Evolutionary conservation across 2,329 filamentous ascomycete genomes (phyloP).

Genomic region (Fusarium tanahbumbuense): DNA sequence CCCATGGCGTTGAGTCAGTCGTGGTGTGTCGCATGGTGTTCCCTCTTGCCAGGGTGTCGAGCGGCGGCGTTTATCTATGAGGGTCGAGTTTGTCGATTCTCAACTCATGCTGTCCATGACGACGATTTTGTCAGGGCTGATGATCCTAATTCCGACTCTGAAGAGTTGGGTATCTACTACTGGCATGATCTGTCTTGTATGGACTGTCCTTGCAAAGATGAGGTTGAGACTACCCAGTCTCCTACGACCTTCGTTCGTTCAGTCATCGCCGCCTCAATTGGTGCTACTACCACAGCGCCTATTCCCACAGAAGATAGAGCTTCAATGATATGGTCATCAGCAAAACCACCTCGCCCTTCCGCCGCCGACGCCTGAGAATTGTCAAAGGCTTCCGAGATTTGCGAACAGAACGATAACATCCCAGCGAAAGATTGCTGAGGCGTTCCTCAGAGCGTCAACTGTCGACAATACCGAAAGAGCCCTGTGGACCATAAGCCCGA

Average conservation of each 20-base stretch:
- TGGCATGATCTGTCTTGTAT: constrained; percentile 15
- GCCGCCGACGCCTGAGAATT: background rate
- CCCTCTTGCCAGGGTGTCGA: constrained; percentile 1
- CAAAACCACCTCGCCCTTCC: background rate
- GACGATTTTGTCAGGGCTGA: constrained; percentile 9
- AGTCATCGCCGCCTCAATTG: background rate
- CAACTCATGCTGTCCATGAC: constrained; percentile 3
- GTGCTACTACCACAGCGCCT: background rate
- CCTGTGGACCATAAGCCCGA: background rate
- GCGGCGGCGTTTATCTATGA: background rate
- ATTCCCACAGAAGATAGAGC: background rate
- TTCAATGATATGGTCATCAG: background rate
- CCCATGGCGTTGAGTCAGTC: constrained; percentile 9
- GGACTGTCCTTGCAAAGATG: constrained; percentile 5
- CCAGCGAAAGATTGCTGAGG: background rate
- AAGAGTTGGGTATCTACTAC: constrained; percentile 5
- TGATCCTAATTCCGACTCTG: constrained; percentile 5
- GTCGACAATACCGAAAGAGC: background rate
- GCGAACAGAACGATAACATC: background rate
- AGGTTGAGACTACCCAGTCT: background rate
- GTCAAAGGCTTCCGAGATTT: background rate
- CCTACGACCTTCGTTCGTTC: background rate
- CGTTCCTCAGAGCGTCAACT: background rate
- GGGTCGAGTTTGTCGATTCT: constrained; percentile 2
- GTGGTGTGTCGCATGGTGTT: constrained; percentile 20